phyloP scores from a whole-genome alignment of 2,329 filamentous ascomycete species.

The Tolypocladium ovalisporum region DNA sequence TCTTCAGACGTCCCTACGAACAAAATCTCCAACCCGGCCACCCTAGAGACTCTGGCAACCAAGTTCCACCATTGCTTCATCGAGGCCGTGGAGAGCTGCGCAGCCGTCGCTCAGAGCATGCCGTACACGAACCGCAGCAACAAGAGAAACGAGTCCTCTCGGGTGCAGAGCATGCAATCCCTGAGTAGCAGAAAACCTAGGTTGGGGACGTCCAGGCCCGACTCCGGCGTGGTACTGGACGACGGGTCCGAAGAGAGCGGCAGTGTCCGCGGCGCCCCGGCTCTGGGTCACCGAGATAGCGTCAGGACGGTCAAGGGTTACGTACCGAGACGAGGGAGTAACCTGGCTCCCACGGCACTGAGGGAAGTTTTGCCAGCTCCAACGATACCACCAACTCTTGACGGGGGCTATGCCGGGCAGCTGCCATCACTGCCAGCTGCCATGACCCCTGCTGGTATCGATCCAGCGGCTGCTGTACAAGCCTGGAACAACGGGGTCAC shows the following conservation, averaged over 20 bases:
- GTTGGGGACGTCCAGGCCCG: constrained; percentile 18
- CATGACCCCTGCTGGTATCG: constrained; percentile 7
- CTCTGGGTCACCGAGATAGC: constrained; percentile 18
- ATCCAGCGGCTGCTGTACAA: constrained; percentile 11
- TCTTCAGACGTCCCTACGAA: constrained; percentile 22
- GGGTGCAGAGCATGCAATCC: constrained; percentile 9
- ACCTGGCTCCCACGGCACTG: constrained; percentile 12
- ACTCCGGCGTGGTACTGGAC: constrained; percentile 27
- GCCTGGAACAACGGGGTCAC: constrained; percentile 18
- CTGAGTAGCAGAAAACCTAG: constrained; percentile 12
- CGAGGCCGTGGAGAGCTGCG: constrained; percentile 26
- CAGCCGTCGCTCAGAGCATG: constrained; percentile 21
- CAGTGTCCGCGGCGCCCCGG: constrained; percentile 12
- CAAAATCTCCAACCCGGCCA: constrained; percentile 25
- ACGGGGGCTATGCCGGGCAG: constrained; percentile 5
- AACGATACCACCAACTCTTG: constrained; percentile 6
- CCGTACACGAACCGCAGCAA: constrained; percentile 30
- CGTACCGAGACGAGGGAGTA: constrained; percentile 9
- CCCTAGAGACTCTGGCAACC: constrained; percentile 25
- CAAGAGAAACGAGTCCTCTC: constrained; percentile 21
- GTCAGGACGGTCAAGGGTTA: constrained; percentile 15
- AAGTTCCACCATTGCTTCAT: constrained; percentile 30
- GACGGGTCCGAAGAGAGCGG: constrained; percentile 27
- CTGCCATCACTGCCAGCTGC: constrained; percentile 6
- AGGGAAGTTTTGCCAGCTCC: constrained; percentile 8